Percentiles rank a stretch among this genome's conserved stretches.
These are phyloP conservation scores for Lactifluus piperatus DNA, from an alignment of 768 basidiomycete species.

Conservation along the genomic window DNA sequence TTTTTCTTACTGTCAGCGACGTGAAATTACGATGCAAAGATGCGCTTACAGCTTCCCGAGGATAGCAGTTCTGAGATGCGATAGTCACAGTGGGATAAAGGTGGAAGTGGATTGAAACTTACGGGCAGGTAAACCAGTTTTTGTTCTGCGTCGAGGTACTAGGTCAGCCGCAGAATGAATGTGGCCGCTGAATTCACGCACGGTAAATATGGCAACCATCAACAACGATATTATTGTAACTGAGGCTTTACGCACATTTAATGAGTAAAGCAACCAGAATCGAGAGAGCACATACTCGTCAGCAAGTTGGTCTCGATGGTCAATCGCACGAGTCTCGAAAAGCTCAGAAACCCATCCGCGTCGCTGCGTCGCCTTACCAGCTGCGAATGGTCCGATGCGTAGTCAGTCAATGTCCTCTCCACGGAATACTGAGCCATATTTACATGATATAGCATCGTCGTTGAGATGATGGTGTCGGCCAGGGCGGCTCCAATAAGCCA, in stretches of 20 bases:
- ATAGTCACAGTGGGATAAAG: neutral
- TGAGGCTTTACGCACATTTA: neutral
- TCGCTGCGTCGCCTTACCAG: neutral
- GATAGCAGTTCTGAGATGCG: neutral
- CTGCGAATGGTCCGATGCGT: neutral
- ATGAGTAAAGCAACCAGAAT: neutral
- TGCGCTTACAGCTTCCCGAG: conserved; percentile 5
- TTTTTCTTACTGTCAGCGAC: neutral
- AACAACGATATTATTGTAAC: neutral
- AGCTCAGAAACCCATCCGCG: neutral
- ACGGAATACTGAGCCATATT: neutral
- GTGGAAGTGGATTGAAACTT: neutral
- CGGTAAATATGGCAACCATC: neutral
- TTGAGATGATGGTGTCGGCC: neutral
- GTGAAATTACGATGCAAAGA: neutral
- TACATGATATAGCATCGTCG: conserved; percentile 1
- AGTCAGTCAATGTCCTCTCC: neutral
- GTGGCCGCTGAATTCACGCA: neutral
- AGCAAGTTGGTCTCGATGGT: conserved; percentile 4
- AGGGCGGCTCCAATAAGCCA: neutral
- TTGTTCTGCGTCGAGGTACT: neutral
- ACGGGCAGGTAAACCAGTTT: conserved; percentile 10
- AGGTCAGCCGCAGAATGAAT: neutral
- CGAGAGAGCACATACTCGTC: neutral
- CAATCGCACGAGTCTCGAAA: conserved; percentile 1